phyloP scores from a whole-genome alignment of 2,329 filamentous ascomycete species.

The Paecilomyces sp. region DNA sequence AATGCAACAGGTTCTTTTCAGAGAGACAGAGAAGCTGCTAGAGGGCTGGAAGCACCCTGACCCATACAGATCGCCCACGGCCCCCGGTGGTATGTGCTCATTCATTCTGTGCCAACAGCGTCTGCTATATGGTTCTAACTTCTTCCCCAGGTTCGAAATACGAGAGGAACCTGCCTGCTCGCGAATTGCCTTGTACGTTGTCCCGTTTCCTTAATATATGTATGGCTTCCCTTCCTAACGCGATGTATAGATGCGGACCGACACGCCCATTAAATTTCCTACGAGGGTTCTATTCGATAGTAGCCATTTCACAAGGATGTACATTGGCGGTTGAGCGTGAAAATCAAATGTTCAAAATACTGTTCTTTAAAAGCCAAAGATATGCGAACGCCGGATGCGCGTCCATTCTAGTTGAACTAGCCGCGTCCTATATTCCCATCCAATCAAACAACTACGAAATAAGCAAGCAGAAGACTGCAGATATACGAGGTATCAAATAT shows the following conservation, averaged over 20 bases:
- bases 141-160: constrained; percentile 72
- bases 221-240: neutral
- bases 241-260: neutral
- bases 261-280: neutral
- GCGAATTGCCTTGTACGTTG: constrained; percentile 64
- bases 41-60: constrained; percentile 98
- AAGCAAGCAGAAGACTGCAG: no score
- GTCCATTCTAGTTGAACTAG: no score
- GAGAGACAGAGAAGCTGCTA: constrained; percentile 80
- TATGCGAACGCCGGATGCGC: no score
- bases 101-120: neutral
- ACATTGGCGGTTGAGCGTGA: neutral
- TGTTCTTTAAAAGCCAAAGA: no score
- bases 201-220: neutral
- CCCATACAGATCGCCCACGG: constrained; percentile 80
- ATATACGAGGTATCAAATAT: neutral
- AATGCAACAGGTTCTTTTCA: constrained; percentile 63
- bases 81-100: constrained; percentile 69
- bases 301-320: neutral
- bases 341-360: no score
- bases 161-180: constrained; percentile 82
- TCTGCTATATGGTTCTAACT: neutral
- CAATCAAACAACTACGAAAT: no score
- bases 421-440: no score
- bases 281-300: neutral